Base-by-base conservation (phyloP, 2,329 filamentous ascomycete species). In the Colletotrichum camelliae region DNA sequence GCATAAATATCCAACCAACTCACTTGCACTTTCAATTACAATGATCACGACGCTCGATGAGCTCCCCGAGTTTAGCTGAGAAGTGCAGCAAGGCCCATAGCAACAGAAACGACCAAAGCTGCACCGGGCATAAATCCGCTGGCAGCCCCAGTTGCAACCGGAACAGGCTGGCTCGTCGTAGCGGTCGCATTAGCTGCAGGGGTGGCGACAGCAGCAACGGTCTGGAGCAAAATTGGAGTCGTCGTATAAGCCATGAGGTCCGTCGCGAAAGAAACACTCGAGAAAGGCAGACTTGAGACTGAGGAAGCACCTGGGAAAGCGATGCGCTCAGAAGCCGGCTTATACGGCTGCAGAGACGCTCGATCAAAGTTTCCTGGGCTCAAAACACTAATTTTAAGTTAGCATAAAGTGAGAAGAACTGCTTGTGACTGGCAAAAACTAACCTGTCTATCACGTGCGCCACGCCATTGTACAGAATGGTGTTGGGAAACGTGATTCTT, bases 381-480 rank as follows among this genome's bases (percentile, higher is more conserved):
- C 39, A 83, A 67, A 0, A 83, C 81, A 67, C 81, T 83, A 9
- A 16, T 1, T 15, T 1, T 7, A 2, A 6, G 6, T 16, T 1
- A 61, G 9, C 2, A 55, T 16, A 80, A 75, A 1, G 67, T 10
- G 6, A 12, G 4, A 15, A 43, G 35, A 15, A 3, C 13, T 7
- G 2, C 0, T 16, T 3, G 0, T 15, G 1, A 13, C 8, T 29
- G 10, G 3, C n/a, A 9, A 21, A 4, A 10, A 72, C 78, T 73
- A 37, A 82, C 81, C 77, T 77, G 37, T 84, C 82, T 62, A 84
- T 81, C 37, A 75, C 77, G 48, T 84, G 83, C 9, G 81, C 83
- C 12, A 84, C 79, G 48, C 83, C 82, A 39, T 84, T 84, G 58
- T 76, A 80, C 2, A 83, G 62, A 18, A 84, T 80, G 15, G 77